These are phyloP conservation scores for Sugiyamaella qingdaonensis DNA, from an alignment of 805 yeast species.

Conservation along the genomic window DNA sequence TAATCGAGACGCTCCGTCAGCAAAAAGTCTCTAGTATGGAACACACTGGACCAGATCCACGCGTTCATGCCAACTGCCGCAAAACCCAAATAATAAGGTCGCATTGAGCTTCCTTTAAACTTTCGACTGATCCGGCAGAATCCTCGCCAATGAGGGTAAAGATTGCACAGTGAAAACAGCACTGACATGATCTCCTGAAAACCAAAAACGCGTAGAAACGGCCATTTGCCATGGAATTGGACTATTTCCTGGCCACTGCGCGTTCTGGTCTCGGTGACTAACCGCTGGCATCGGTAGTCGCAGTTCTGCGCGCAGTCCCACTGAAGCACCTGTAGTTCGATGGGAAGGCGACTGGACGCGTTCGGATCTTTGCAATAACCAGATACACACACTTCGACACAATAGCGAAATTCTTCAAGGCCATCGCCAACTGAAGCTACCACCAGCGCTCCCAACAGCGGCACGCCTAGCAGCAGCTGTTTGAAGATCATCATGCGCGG, in stretches of 20 bases:
- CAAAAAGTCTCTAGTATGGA: constrained; percentile 80
- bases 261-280: constrained; percentile 56
- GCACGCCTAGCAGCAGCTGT: neutral
- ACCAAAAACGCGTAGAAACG: constrained; percentile 72
- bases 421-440: constrained; percentile 50
- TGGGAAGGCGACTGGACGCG: constrained; percentile 29
- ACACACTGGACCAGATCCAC: constrained; percentile 81
- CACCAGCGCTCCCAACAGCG: constrained; percentile 4
- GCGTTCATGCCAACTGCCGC: constrained; percentile 72
- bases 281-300: constrained; percentile 88
- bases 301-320: constrained; percentile 83
- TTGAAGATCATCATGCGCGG: neutral
- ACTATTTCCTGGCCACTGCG: constrained; percentile 48
- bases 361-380: constrained; percentile 5
- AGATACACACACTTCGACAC: constrained; percentile 37
- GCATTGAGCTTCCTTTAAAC: constrained; percentile 19
- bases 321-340: constrained; percentile 43
- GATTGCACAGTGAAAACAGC: constrained; percentile 68
- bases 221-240: constrained; percentile 99
- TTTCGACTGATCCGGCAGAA: constrained; percentile 32
- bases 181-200: constrained; percentile 82
- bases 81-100: constrained; percentile 41
- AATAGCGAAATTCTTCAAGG: constrained; percentile 44
- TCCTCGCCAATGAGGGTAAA: constrained; percentile 55
- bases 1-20: constrained; percentile 84